phyloP scores from a whole-genome alignment of 306 rosid species.

The Purshia tridentata region DNA sequence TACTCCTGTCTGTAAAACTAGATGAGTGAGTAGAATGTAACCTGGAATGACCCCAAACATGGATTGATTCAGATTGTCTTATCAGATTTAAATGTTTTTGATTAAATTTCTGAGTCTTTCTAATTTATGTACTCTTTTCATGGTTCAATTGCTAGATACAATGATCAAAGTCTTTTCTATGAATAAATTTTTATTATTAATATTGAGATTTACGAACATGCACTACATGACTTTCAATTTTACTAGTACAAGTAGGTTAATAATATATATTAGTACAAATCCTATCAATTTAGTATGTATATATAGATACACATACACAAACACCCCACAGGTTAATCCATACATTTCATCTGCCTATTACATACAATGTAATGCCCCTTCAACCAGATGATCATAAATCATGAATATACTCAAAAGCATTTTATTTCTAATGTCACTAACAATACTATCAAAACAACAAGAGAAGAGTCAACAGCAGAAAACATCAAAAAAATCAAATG shows the following conservation, averaged over 20 bases:
- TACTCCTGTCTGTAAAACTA: slow-evolving; percentile 5
- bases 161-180: not conserved
- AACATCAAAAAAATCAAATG: not conserved
- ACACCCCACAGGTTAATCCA: not conserved
- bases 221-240: no score
- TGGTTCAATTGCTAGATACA: not conserved
- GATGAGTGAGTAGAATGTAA: not conserved
- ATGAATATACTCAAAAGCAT: no score
- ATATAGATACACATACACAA: no score
- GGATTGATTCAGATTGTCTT: not conserved
- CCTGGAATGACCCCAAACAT: not conserved
- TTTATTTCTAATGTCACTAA: slow-evolving; percentile 9
- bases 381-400: no score
- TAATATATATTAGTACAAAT: no score
- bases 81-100: not conserved
- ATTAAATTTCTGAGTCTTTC: not conserved
- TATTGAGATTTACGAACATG: not conserved
- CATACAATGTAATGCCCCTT: no score
- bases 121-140: not conserved
- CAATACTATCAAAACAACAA: not conserved
- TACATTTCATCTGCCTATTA: no score
- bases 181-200: not conserved
- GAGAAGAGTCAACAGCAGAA: not conserved
- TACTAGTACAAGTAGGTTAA: no score
- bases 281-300: no score